A percentile compares a stretch with the other conserved stretches of the same genome.
These are phyloP conservation scores for Candida dubliniensis DNA, from an alignment of 1,139 yeast genomes.

Conservation along the genomic window DNA sequence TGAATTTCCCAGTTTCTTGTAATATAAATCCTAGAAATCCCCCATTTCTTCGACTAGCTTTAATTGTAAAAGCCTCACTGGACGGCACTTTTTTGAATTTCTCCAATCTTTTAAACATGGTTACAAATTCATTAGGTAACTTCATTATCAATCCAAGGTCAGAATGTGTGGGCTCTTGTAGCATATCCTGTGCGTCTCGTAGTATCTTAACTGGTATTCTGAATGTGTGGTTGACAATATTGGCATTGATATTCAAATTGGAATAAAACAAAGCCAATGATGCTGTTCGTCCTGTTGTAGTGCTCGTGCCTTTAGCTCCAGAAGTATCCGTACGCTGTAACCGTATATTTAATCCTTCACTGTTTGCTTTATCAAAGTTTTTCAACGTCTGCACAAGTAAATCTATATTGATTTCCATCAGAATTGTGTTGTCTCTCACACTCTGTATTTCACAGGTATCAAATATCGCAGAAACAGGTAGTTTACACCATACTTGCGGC, in stretches of 20 bases:
- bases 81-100: constrained; percentile 46
- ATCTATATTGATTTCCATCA: constrained; percentile 57
- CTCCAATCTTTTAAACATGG: constrained; percentile 55
- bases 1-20: constrained; percentile 53
- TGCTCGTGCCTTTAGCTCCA: constrained; percentile 26
- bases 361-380: constrained; percentile 53
- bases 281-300: constrained; percentile 43
- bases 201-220: constrained; percentile 57
- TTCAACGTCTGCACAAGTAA: constrained; percentile 52
- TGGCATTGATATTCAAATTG: constrained; percentile 30
- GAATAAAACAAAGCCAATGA: constrained; percentile 54
- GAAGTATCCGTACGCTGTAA: constrained; percentile 47
- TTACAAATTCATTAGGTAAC: constrained; percentile 47
- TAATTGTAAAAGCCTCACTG: constrained; percentile 34
- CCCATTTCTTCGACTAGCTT: constrained; percentile 34
- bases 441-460: constrained; percentile 49
- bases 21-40: constrained; percentile 50
- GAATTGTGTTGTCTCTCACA: constrained; percentile 47
- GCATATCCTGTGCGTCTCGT: constrained; percentile 44
- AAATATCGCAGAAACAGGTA: constrained; percentile 45
- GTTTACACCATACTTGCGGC: constrained; percentile 64
- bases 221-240: constrained; percentile 55
- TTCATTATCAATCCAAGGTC: constrained; percentile 50
- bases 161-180: constrained; percentile 49
- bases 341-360: constrained; percentile 52